Percentiles rank a stretch among this genome's conserved stretches.
Evolutionary conservation across 177 flowering plant genomes (phyloP).

Genomic region (Vitis hybrid): DNA sequence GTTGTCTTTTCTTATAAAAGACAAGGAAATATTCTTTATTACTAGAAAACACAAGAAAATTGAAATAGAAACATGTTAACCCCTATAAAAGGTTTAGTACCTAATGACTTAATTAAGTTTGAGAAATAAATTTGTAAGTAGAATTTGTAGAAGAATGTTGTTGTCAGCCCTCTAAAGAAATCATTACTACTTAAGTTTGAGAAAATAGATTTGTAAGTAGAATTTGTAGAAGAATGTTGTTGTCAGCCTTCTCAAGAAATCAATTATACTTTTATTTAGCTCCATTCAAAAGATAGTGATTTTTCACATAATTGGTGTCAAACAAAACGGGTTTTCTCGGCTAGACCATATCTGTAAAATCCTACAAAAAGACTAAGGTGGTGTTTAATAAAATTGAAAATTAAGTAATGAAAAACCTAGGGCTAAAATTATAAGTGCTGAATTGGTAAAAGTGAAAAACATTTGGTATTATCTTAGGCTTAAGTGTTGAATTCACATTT

Average conservation of each 20-base stretch:
- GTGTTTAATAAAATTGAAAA: no score
- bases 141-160: not conserved
- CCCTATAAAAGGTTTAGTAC: not conserved
- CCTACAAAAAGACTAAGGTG: no score
- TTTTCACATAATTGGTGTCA: not conserved
- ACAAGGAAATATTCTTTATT: no score
- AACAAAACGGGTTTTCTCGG: not conserved
- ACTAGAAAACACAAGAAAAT: no score
- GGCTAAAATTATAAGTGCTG: no score
- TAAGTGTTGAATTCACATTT: no score
- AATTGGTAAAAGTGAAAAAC: no score
- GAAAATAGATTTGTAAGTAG: not conserved
- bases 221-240: not conserved
- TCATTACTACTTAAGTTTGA: not conserved
- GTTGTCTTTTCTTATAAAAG: no score
- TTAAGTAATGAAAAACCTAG: no score
- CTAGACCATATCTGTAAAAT: no score
- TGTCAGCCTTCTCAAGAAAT: not conserved
- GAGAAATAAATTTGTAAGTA: not conserved
- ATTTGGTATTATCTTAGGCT: no score
- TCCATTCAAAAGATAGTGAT: not conserved
- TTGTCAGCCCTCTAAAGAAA: not conserved
- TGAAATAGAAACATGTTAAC: not conserved
- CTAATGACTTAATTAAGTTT: not conserved
- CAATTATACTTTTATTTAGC: not conserved